Evolutionary conservation across 257 asterid genomes (phyloP), one percentile per base, ranked within the genome.

Genomic region (Linderniella brevidens): DNA sequence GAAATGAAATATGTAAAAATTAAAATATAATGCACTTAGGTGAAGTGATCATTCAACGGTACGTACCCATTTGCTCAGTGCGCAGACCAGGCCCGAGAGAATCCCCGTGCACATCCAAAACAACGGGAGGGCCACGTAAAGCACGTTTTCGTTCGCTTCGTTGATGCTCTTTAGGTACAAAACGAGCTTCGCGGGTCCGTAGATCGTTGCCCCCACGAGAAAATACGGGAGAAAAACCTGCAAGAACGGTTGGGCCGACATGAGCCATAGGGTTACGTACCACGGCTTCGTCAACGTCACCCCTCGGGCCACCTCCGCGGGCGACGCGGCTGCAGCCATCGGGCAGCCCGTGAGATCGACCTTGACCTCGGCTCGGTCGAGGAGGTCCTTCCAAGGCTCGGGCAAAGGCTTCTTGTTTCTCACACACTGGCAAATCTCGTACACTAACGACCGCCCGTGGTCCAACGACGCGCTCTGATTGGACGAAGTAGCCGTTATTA

Each of bases 381-480:
- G 45, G 64, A 74, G 72, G 13, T 49, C 52, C 66, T 64, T 69
- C 84, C 84, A 72, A 38, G 75, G 58, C 53, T 69, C 75, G 3
- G 79, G 84, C 37, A 78, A 68, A 14, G 84, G 79, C 65, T 69
- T 69, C 48, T 55, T 65, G 61, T 63, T 75, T 49, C 85, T 51
- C 29, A 78, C 53, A 54, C 69, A 71, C 48, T 79, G 92, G 68
- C 81, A 78, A 41, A 79, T 79, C 3, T 58, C 71, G 19, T 75
- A 79, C 10, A 79, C 67, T 19, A 79, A 25, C 39, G 85, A 75
- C 19, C 82, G 79, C 9, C 81, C 85, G 16, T 75, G 92, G 59
- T 79, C 92, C 62, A 69, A 62, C 2, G 82, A 79, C 25, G 92
- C 74, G 37, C 85, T 72, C 48, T 79, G 75, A 25, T 58, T 69